Evolutionary conservation across 2,329 filamentous ascomycete species (phyloP).

Genomic region (Periglandula ipomoeae): DNA sequence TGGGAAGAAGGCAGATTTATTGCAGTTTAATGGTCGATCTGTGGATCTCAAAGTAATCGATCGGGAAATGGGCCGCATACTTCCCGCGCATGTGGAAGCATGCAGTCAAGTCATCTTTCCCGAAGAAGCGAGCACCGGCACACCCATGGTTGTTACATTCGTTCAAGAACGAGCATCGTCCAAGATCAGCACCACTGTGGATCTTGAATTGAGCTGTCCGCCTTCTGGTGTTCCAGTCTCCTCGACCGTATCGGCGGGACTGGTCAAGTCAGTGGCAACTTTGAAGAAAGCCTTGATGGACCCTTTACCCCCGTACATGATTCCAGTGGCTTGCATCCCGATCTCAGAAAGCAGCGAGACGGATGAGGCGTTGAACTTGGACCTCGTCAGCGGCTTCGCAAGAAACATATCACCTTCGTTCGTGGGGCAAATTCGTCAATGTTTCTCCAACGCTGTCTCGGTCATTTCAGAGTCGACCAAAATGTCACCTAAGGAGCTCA

Average conservation of each 20-base stretch:
- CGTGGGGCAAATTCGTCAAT: neutral
- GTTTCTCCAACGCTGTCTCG: neutral
- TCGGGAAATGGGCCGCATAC: conserved; percentile 13
- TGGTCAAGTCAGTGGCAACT: conserved; percentile 13
- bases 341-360: too few species aligned
- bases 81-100: conserved; percentile 10
- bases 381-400: conserved; percentile 41
- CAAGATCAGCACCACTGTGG: neutral
- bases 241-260: conserved; percentile 10
- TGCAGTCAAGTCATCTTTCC: conserved; percentile 14
- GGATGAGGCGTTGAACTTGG: too few species aligned
- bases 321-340: too few species aligned
- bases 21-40: conserved; percentile 15
- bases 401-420: neutral
- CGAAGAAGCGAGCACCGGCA: conserved; percentile 5
- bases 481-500: conserved; percentile 8
- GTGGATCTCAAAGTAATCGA: conserved; percentile 16
- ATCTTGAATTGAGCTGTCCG: conserved; percentile 6
- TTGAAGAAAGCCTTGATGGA: conserved; percentile 18
- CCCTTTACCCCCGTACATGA: conserved; percentile 17
- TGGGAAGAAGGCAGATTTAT: conserved; percentile 14
- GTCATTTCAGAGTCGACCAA: neutral
- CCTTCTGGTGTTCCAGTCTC: conserved; percentile 10
- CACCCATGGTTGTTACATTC: neutral
- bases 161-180: neutral